phyloP scores from a whole-genome alignment of 2,329 filamentous ascomycete species.

The Lecanicillium sp. region DNA sequence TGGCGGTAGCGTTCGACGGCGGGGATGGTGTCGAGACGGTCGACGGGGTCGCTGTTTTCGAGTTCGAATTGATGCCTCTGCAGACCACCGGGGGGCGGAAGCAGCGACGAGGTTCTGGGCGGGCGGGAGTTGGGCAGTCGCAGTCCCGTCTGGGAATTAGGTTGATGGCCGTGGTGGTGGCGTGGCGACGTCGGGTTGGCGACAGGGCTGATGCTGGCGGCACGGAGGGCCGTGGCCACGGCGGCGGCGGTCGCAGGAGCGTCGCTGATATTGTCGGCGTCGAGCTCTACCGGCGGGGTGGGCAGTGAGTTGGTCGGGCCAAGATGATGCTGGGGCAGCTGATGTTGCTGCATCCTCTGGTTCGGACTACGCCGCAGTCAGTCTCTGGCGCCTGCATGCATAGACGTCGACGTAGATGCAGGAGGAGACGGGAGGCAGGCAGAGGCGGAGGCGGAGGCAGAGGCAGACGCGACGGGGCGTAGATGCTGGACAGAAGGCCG shows the following conservation, averaged over 20 bases:
- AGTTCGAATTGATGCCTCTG: background rate
- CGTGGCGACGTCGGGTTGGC: background rate
- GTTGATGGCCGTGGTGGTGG: constrained; percentile 17
- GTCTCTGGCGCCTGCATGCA: background rate
- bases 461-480: too few species aligned
- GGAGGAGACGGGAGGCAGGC: too few species aligned
- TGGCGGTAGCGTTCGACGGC: background rate
- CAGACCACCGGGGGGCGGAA: constrained; percentile 26
- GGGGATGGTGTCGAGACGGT: background rate
- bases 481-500: too few species aligned
- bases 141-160: constrained; percentile 24
- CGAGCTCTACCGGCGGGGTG: background rate
- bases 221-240: background rate
- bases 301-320: background rate
- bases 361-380: background rate
- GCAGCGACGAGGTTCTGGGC: constrained; percentile 38
- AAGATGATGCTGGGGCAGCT: background rate
- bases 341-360: constrained; percentile 8
- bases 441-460: too few species aligned
- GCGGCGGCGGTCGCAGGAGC: background rate
- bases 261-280: background rate
- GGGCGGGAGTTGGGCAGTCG: constrained; percentile 27
- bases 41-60: background rate
- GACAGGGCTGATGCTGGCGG: background rate
- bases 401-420: too few species aligned